Evolutionary conservation across 2,329 filamentous ascomycete species (phyloP).

Genomic region (Boeremia lycopersici): DNA sequence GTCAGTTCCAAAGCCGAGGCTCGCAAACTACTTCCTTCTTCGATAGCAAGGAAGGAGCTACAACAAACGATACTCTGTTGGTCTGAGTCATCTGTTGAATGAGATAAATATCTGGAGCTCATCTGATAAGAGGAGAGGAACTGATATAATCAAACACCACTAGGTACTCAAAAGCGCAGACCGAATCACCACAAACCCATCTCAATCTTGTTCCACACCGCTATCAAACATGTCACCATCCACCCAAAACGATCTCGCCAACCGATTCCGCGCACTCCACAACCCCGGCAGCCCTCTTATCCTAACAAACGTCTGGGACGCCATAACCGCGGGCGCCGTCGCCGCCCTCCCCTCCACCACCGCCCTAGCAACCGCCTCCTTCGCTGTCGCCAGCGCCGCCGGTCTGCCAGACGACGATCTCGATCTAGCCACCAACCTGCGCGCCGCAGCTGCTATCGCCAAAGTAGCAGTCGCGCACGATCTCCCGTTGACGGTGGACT

Average conservation of each 20-base stretch:
- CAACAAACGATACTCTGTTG: background rate
- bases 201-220: background rate
- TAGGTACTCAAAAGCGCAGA: no score
- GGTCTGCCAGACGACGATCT: constrained; percentile 50
- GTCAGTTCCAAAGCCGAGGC: background rate
- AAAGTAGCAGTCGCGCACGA: constrained; percentile 48
- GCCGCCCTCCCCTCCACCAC: constrained; percentile 51
- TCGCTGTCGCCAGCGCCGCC: constrained; percentile 40
- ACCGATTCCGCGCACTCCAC: constrained; percentile 52
- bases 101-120: no score
- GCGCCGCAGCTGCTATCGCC: constrained; percentile 54
- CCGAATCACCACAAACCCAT: background rate
- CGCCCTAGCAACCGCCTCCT: constrained; percentile 49
- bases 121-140: no score
- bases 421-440: constrained; percentile 58
- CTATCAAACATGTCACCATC: background rate
- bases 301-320: constrained; percentile 63
- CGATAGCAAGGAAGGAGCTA: background rate
- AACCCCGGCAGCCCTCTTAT: constrained; percentile 58
- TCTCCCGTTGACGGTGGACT: constrained; percentile 62
- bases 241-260: constrained; percentile 1
- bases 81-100: background rate
- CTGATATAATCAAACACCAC: no score
- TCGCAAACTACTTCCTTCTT: constrained; percentile 8
- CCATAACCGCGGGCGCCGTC: constrained; percentile 55